phyloP scores from a whole-genome alignment of 2,329 filamentous ascomycete species.

The Beauveria caledonica region DNA sequence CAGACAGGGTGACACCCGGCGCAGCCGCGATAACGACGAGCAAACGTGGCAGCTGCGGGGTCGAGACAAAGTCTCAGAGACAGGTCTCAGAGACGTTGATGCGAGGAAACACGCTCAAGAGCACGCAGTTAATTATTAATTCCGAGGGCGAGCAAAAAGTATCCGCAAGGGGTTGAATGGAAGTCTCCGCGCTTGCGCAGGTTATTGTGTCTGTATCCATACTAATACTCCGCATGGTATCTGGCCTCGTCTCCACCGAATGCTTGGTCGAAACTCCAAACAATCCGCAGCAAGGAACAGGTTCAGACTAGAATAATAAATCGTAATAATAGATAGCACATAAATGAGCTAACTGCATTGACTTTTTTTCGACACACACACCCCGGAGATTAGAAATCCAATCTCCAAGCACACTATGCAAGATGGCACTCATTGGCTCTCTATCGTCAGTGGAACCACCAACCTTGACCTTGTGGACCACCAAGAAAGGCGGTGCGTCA shows the following conservation, averaged over 20 bases:
- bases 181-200: background rate
- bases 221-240: too few relatives aligned
- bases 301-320: background rate
- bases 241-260: background rate
- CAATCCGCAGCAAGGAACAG: background rate
- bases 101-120: background rate
- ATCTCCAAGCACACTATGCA: conserved; percentile 1
- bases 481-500: conserved; percentile 6
- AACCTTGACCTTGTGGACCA: conserved; percentile 2
- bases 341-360: background rate
- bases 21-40: background rate
- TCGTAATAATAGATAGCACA: background rate
- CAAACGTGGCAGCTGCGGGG: background rate
- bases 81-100: too few relatives aligned
- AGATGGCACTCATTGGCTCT: background rate
- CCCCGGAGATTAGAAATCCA: conserved; percentile 9
- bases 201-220: too few relatives aligned
- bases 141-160: background rate
- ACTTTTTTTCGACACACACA: background rate
- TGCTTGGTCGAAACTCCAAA: background rate
- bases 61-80: background rate
- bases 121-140: background rate
- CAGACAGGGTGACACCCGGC: too few relatives aligned
- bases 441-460: background rate
- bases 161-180: background rate